A percentile compares a stretch with the other conserved stretches of the same genome.
phyloP scores from a whole-genome alignment of 768 basidiomycete genomes.

The Lentinula boryana region DNA sequence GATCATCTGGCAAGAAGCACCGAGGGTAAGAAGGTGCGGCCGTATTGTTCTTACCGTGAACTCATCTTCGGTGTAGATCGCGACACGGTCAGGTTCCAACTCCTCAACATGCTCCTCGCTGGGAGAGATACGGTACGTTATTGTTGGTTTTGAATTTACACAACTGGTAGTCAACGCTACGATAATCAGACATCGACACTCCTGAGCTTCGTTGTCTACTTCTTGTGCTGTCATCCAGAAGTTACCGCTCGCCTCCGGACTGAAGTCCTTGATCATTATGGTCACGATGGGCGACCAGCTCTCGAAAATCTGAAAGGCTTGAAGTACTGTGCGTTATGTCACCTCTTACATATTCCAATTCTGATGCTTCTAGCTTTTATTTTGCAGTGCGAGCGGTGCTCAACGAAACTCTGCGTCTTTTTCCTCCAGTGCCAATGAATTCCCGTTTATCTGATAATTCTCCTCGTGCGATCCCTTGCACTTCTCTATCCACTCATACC shows the following conservation, averaged over 20 bases:
- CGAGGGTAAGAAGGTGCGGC: not conserved
- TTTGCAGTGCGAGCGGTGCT: conserved; percentile 42
- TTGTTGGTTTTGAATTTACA: not conserved
- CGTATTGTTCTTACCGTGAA: not conserved
- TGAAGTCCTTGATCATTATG: conserved; percentile 34
- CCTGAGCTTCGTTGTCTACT: conserved; percentile 42
- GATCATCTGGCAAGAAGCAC: not conserved
- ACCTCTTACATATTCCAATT: not conserved
- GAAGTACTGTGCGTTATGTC: conserved; percentile 35
- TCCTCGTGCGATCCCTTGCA: not conserved
- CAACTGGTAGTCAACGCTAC: conserved; percentile 25
- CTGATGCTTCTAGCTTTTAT: not conserved
- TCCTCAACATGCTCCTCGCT: conserved; percentile 51
- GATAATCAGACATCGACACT: conserved; percentile 18
- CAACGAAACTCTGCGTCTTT: conserved; percentile 19
- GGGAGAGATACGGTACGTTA: conserved; percentile 45
- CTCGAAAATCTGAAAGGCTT: conserved; percentile 34
- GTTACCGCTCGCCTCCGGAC: conserved; percentile 27
- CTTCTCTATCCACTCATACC: not conserved
- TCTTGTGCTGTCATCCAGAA: conserved; percentile 36
- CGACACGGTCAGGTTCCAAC: conserved; percentile 42
- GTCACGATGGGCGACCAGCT: conserved; percentile 25
- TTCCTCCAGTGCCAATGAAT: conserved; percentile 6
- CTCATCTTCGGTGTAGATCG: conserved; percentile 25
- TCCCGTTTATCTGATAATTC: not conserved